Conservation (phyloP, 495 filamentous ascomycete genomes). For the Clavariopsis aquatica region DNA sequence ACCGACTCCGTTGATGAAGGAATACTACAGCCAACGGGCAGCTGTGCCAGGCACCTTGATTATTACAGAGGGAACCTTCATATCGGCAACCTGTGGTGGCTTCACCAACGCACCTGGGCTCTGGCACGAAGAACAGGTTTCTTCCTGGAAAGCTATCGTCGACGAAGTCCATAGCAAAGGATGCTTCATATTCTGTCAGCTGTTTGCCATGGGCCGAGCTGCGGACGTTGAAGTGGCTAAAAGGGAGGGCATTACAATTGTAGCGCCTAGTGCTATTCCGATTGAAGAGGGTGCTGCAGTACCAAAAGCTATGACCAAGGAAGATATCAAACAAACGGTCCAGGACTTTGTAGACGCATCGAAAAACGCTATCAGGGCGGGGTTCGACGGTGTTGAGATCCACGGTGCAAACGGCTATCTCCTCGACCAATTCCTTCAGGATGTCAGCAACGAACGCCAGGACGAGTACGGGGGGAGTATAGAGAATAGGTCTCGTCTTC, state of each 20-base stretch:
- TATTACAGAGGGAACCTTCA: conserved; percentile 65
- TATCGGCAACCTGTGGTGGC: conserved; percentile 46
- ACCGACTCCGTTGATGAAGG: conserved; percentile 45
- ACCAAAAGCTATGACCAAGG: conserved; percentile 17
- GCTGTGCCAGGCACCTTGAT: conserved; percentile 59
- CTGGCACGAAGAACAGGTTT: conserved; percentile 23
- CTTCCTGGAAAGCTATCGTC: conserved; percentile 20
- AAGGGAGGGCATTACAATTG: conserved; percentile 41
- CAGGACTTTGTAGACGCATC: conserved; percentile 2
- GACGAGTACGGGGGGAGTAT: conserved; percentile 69
- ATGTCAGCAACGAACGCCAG: conserved; percentile 61
- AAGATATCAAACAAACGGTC: conserved; percentile 17
- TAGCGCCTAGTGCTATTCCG: conserved; percentile 17
- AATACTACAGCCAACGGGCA: conserved; percentile 64
- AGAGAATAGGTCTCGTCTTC: conserved; percentile 67
- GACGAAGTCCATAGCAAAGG: conserved; percentile 27
- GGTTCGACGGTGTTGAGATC: conserved; percentile 75
- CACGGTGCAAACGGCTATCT: conserved; percentile 73
- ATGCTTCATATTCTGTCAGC: conserved; percentile 25
- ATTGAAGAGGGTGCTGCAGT: background rate
- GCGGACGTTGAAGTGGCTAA: conserved; percentile 49
- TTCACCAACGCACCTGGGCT: conserved; percentile 22
- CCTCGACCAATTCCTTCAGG: conserved; percentile 70
- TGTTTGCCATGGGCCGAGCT: conserved; percentile 31
- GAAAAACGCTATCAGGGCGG: conserved; percentile 48